phyloP scores from a whole-genome alignment of 495 filamentous ascomycete genomes.

The Aspergillus heteromorphus region DNA sequence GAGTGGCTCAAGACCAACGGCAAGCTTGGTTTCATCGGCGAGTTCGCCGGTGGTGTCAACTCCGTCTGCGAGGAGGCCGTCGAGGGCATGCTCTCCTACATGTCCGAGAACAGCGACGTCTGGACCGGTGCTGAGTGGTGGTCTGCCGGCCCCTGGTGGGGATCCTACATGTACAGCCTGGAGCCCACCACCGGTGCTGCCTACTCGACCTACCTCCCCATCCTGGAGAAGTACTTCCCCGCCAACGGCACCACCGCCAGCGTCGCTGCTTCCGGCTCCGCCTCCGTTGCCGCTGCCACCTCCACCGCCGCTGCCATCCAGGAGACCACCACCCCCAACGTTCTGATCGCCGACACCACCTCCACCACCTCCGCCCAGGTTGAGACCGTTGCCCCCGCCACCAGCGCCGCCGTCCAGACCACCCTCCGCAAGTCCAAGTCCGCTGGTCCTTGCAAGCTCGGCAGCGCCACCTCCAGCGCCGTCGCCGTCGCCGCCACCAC shows the following conservation, averaged over 20 bases:
- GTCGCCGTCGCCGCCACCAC: background rate
- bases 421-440: background rate
- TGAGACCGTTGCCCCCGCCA: background rate
- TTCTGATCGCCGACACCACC: background rate
- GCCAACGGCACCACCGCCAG: background rate
- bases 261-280: background rate
- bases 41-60: slow-evolving; percentile 68
- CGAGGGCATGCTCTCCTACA: slow-evolving; percentile 56
- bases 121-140: slow-evolving; percentile 71
- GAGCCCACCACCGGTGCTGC: slow-evolving; percentile 54
- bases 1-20: slow-evolving; percentile 62
- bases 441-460: background rate
- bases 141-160: slow-evolving; percentile 59
- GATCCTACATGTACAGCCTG: slow-evolving; percentile 54
- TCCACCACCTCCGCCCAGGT: background rate
- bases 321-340: background rate
- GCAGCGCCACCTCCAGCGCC: background rate
- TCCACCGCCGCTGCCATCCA: background rate
- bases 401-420: background rate
- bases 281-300: background rate
- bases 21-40: slow-evolving; percentile 65
- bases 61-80: slow-evolving; percentile 58
- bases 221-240: slow-evolving; percentile 34
- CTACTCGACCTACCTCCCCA: slow-evolving; percentile 37
- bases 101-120: slow-evolving; percentile 58